Conservation (phyloP, 1,139 yeast genomes). For the Pichia sp. region DNA sequence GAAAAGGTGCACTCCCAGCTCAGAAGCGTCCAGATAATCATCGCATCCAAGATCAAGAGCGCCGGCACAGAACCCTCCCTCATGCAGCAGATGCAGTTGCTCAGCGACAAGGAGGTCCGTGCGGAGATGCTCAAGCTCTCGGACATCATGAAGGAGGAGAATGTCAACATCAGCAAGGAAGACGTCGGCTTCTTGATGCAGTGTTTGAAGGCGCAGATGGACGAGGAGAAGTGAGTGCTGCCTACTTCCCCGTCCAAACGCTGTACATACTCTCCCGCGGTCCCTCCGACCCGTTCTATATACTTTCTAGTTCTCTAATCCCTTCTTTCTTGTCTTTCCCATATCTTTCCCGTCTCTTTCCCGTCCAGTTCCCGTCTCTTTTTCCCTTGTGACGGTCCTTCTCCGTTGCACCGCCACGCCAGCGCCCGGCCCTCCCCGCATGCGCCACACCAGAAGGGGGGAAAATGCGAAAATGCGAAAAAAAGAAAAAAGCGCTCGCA, state of each 20-base stretch:
- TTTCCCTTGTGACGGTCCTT: background rate
- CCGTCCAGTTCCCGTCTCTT: too few species aligned
- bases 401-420: too few species aligned
- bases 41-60: slow-evolving; percentile 13
- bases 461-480: too few species aligned
- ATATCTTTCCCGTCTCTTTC: too few species aligned
- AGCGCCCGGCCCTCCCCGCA: background rate
- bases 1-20: slow-evolving; percentile 10
- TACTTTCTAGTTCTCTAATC: background rate
- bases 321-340: background rate
- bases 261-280: background rate
- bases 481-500: background rate
- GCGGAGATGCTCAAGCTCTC: slow-evolving; percentile 16
- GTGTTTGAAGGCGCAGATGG: slow-evolving; percentile 15
- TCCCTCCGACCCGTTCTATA: background rate
- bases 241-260: background rate
- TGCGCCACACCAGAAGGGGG: background rate
- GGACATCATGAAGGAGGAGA: slow-evolving; percentile 12
- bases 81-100: slow-evolving; percentile 14
- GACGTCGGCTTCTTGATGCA: slow-evolving; percentile 16
- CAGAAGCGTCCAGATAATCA: slow-evolving; percentile 13
- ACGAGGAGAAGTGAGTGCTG: slow-evolving; percentile 1
- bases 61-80: slow-evolving; percentile 9
- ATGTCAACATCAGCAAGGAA: slow-evolving; percentile 15
- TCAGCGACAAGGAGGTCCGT: slow-evolving; percentile 14